Percentiles rank a stretch among this genome's conserved stretches.
phyloP scores from a whole-genome alignment of 106 monocot species.

The Hemerocallis citrina region DNA sequence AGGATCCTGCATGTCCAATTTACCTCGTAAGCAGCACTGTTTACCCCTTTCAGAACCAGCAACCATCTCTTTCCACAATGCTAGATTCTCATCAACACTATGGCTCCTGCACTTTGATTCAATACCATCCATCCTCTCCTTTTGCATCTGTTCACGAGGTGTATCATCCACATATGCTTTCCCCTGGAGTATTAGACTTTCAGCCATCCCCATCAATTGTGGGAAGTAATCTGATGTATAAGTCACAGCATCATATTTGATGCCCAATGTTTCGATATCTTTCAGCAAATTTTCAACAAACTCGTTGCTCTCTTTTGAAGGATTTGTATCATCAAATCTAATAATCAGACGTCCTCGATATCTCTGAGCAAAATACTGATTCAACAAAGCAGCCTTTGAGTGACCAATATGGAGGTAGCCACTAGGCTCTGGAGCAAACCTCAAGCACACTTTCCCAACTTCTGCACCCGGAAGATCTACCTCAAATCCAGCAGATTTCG shows the following conservation, averaged over 20 bases:
- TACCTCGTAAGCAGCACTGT: slow-evolving; percentile 86
- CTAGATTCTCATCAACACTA: slow-evolving; percentile 60
- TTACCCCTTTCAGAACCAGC: slow-evolving; percentile 76
- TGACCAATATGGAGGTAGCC: slow-evolving; percentile 98
- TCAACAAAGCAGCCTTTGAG: slow-evolving; percentile 86
- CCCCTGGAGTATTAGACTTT: slow-evolving; percentile 59
- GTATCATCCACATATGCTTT: slow-evolving; percentile 98
- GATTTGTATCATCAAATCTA: slow-evolving; percentile 98
- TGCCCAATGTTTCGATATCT: slow-evolving; percentile 80
- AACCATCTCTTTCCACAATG: slow-evolving; percentile 90
- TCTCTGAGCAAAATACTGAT: slow-evolving; percentile 85
- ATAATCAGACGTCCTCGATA: slow-evolving; percentile 65
- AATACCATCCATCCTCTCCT: slow-evolving; percentile 96
- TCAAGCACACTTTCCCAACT: slow-evolving; percentile 79
- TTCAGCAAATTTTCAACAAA: slow-evolving; percentile 87
- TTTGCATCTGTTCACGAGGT: slow-evolving; percentile 86
- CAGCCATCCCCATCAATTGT: slow-evolving; percentile 77
- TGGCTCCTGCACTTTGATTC: slow-evolving; percentile 81
- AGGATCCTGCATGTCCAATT: slow-evolving; percentile 92
- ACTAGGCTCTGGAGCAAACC: slow-evolving; percentile 98
- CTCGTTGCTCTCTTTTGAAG: slow-evolving; percentile 94
- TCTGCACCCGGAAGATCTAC: slow-evolving; percentile 91
- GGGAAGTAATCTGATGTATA: slow-evolving; percentile 89
- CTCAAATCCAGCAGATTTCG: slow-evolving; percentile 41
- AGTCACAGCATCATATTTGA: slow-evolving; percentile 74